Percentiles rank a stretch among this genome's conserved stretches.
Evolutionary conservation across 106 monocot genomes (phyloP).

Genomic region (Apostasia ramifera): DNA sequence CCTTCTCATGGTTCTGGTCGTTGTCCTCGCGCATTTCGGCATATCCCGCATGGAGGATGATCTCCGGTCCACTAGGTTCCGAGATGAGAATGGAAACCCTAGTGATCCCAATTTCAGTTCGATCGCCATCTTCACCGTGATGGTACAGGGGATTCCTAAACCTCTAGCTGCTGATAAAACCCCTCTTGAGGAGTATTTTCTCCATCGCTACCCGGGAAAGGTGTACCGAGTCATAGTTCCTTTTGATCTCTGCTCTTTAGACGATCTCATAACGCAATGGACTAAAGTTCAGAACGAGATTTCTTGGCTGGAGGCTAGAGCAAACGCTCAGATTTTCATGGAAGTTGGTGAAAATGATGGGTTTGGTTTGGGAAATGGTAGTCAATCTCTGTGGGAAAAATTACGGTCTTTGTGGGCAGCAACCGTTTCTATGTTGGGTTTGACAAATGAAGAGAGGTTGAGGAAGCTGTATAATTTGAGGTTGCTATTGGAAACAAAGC

Average conservation of each 20-base stretch:
- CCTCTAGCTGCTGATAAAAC: slow-evolving; percentile 53
- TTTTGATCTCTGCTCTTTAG: slow-evolving; percentile 68
- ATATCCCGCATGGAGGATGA: slow-evolving; percentile 73
- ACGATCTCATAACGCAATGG: slow-evolving; percentile 47
- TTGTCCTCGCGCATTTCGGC: slow-evolving; percentile 67
- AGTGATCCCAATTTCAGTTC: slow-evolving; percentile 44
- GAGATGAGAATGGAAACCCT: slow-evolving; percentile 58
- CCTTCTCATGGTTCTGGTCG: slow-evolving; percentile 46
- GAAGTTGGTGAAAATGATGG: slow-evolving; percentile 7
- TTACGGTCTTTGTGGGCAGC: slow-evolving; percentile 27
- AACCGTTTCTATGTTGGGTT: slow-evolving; percentile 35
- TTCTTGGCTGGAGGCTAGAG: slow-evolving; percentile 55
- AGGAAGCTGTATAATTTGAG: slow-evolving; percentile 48
- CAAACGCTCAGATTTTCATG: slow-evolving; percentile 17
- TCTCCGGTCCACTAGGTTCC: slow-evolving; percentile 58
- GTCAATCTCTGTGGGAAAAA: slow-evolving; percentile 9
- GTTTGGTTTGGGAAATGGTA: not conserved
- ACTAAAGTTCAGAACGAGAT: slow-evolving; percentile 51
- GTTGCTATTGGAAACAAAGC: slow-evolving; percentile 36
- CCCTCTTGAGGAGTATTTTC: slow-evolving; percentile 80
- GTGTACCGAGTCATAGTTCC: slow-evolving; percentile 73
- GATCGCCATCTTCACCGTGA: slow-evolving; percentile 73
- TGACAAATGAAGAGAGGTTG: slow-evolving; percentile 71
- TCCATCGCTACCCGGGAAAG: slow-evolving; percentile 85
- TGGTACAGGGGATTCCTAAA: slow-evolving; percentile 89